Percentiles rank a stretch among this genome's conserved stretches.
phyloP scores from a whole-genome alignment of 225 moss, liverwort and hornwort species.

The Bryoerythrophyllum caledonicum region DNA sequence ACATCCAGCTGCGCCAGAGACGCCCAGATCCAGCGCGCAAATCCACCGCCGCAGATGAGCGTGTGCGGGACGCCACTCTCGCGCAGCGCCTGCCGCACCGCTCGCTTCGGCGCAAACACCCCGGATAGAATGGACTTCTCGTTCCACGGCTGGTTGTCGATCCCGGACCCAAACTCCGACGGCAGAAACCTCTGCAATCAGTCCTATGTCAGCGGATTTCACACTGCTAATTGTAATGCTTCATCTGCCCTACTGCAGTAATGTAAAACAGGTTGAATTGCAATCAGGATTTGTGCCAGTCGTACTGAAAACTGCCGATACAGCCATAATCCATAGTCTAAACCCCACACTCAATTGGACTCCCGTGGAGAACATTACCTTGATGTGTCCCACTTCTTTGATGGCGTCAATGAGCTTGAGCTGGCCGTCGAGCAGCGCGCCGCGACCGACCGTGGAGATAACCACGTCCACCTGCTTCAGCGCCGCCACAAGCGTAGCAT shows the following conservation, averaged over 20 bases:
- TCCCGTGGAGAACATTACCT: not conserved
- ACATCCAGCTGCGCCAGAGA: not conserved
- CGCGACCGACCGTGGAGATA: not conserved
- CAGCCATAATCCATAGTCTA: too few species aligned
- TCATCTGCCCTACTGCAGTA: too few species aligned
- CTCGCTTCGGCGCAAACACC: not conserved
- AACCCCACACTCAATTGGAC: not conserved
- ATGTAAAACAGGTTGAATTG: too few species aligned
- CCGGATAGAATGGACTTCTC: not conserved
- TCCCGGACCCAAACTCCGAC: not conserved
- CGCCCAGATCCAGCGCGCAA: not conserved
- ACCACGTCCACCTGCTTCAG: conserved; percentile 34
- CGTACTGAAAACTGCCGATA: too few species aligned
- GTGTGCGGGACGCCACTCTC: not conserved
- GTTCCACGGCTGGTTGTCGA: not conserved
- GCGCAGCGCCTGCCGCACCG: not conserved
- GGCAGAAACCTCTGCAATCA: not conserved
- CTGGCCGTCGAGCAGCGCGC: conserved; percentile 27
- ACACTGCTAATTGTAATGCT: too few species aligned
- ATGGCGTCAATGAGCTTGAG: conserved; percentile 31
- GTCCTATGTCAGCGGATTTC: too few species aligned
- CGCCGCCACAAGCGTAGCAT: conserved; percentile 21
- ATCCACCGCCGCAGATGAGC: not conserved
- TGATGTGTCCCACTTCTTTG: conserved; percentile 22
- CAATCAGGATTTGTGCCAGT: too few species aligned